Conservation (phyloP, 169 alveolate species). For the Eimeria falciformis region DNA sequence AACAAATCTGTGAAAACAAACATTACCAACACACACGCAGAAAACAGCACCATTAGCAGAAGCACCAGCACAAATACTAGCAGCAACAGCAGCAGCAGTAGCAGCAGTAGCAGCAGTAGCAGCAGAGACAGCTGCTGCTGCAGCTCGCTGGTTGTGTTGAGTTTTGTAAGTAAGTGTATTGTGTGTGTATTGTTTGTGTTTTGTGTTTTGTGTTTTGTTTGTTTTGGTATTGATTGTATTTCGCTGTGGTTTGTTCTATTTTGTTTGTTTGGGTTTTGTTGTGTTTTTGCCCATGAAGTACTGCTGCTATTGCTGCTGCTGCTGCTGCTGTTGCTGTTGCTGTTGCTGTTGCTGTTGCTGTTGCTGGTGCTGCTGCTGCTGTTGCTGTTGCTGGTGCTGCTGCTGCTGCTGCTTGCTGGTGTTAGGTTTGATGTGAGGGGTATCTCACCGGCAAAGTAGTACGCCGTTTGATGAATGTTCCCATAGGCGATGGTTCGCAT, state of each 20-base stretch:
- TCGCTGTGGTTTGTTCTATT: no score
- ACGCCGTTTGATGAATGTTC: slow-evolving; percentile 67
- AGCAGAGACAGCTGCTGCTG: background rate
- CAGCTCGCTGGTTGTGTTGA: background rate
- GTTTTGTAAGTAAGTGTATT: no score
- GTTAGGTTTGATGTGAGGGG: no score
- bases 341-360: background rate
- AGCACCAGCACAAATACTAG: background rate
- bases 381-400: no score
- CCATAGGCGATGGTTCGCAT: slow-evolving; percentile 46
- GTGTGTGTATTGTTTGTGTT: no score
- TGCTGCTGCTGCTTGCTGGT: no score
- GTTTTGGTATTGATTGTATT: no score
- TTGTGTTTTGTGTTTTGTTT: no score
- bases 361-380: background rate
- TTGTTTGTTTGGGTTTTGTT: no score
- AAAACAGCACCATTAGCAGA: background rate
- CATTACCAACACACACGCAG: no score
- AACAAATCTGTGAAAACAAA: slow-evolving; percentile 36
- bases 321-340: background rate
- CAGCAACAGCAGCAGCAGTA: background rate
- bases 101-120: background rate
- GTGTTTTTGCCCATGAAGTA: no score
- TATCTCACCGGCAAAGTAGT: slow-evolving; percentile 59
- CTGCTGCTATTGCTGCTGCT: background rate